Evolutionary conservation across 805 yeast genomes (phyloP), one percentile per base, ranked within the genome.

Genomic region (Saturnispora sanitii): DNA sequence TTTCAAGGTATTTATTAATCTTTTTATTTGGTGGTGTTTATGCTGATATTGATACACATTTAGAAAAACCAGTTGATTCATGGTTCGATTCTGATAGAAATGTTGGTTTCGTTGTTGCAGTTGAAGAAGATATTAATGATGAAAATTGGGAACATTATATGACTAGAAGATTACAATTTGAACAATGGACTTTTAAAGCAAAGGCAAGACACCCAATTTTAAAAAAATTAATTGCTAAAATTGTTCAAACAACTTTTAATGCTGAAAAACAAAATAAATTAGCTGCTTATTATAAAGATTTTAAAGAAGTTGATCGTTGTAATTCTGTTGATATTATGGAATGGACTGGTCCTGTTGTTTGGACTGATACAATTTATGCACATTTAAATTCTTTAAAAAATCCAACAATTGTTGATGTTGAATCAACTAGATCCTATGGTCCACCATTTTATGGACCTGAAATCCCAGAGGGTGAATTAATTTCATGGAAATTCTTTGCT

Each of bases 331-430:
- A 73, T 48, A 75, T 79, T 41, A 74, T 77, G 66, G 72, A 68
- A 51, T 80, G 86, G 86, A 79, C 92, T 0, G 94, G 94, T 9
- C 75, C 82, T 35, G 92, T 85, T 32, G 62, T 77, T 20, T 82
- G 86, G 79, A 78, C 94, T 1, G 90, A 82, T 55, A 75, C 77
- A 9, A 70, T 81, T 11, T 70, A 81, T 57, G 70, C 71, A 7
- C 82, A 81, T 55, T 66, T 81, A 55, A 79, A 80, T 54, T 54
- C 60, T 19, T 46, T 58, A 33, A 49, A 45, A 38, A 55, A 58
- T 31, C 62, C 62, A 41, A 57, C 61, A 2, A 50, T 58, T 38
- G 60, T 58, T 33, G 62, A 58, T 41, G 54, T 58, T 20, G 62
- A 58, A 43, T 53, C 56, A 23, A 49, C 49, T 26, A 54, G 62